These are phyloP conservation scores for Trichosanthes truncata DNA, from an alignment of 306 rosid species.

Conservation along the genomic window DNA sequence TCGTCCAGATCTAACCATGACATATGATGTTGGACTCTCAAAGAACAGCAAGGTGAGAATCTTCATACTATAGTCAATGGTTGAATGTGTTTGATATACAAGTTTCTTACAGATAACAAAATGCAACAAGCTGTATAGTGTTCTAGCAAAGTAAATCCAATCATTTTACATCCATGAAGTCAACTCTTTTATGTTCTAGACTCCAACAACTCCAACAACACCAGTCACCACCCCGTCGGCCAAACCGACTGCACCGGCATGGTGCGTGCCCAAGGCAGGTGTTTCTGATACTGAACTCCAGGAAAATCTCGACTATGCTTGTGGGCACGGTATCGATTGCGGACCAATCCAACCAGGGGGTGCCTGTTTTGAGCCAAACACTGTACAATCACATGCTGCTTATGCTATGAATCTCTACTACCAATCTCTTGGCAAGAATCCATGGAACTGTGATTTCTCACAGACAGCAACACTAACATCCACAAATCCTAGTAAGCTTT, in stretches of 20 bases:
- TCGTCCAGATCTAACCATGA: slow-evolving; percentile 47
- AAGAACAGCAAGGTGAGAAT: slow-evolving; percentile 50
- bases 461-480: slow-evolving; percentile 70
- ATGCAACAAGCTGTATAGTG: not conserved
- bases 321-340: slow-evolving; percentile 57
- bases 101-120: not conserved
- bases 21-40: slow-evolving; percentile 71
- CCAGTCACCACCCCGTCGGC: slow-evolving; percentile 39
- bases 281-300: slow-evolving; percentile 55
- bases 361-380: slow-evolving; percentile 74
- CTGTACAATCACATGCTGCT: slow-evolving; percentile 58
- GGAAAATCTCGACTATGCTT: slow-evolving; percentile 59
- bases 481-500: slow-evolving; percentile 70
- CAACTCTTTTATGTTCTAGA: slow-evolving; percentile 6
- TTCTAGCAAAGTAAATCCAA: not conserved
- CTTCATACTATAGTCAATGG: not conserved
- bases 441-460: slow-evolving; percentile 86
- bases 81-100: not conserved
- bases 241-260: slow-evolving; percentile 22
- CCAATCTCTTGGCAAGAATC: slow-evolving; percentile 40
- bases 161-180: not conserved
- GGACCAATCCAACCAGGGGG: slow-evolving; percentile 65
- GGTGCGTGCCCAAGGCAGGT: slow-evolving; percentile 77
- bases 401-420: slow-evolving; percentile 90
- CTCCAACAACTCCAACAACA: slow-evolving; percentile 34